Conservation (phyloP, 2,329 filamentous ascomycete genomes). For the Sarocladium oryzae region DNA sequence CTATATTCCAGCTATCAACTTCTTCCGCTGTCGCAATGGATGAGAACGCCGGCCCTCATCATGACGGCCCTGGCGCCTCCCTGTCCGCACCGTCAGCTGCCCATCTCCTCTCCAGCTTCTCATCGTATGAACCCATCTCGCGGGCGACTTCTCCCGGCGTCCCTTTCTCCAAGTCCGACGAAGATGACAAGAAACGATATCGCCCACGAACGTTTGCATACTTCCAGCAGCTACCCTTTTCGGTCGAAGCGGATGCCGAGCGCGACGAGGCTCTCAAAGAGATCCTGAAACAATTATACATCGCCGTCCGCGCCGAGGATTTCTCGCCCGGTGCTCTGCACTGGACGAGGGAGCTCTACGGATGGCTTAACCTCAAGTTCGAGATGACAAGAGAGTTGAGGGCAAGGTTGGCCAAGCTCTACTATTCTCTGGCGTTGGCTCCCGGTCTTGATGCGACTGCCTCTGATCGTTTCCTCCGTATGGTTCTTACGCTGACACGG, state of each 20-base stretch:
- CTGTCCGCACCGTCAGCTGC: slow-evolving; percentile 25
- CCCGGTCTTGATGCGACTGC: slow-evolving; percentile 79
- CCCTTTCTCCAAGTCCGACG: slow-evolving; percentile 42
- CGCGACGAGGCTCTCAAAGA: slow-evolving; percentile 74
- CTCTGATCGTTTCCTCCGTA: slow-evolving; percentile 87
- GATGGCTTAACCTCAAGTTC: slow-evolving; percentile 95
- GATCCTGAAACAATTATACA: slow-evolving; percentile 90
- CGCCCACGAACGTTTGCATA: slow-evolving; percentile 91
- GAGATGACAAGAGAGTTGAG: slow-evolving; percentile 83
- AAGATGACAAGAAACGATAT: slow-evolving; percentile 57
- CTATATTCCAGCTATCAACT: background rate
- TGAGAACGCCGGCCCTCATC: slow-evolving; percentile 29
- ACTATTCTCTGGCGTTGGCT: slow-evolving; percentile 88
- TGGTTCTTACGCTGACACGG: slow-evolving; percentile 96
- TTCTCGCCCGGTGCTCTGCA: slow-evolving; percentile 90
- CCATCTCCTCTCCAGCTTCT: slow-evolving; percentile 30
- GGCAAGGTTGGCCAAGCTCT: slow-evolving; percentile 78
- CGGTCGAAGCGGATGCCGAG: slow-evolving; percentile 72
- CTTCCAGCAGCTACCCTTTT: slow-evolving; percentile 82
- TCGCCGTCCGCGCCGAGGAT: slow-evolving; percentile 85
- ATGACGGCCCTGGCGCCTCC: slow-evolving; percentile 21
- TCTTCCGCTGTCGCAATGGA: slow-evolving; percentile 24
- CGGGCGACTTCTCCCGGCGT: slow-evolving; percentile 78
- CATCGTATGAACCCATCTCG: slow-evolving; percentile 63
- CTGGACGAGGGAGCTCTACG: slow-evolving; percentile 93